phyloP scores from a whole-genome alignment of 2,329 filamentous ascomycete species.

The Pseudogymnoascus pannorum region DNA sequence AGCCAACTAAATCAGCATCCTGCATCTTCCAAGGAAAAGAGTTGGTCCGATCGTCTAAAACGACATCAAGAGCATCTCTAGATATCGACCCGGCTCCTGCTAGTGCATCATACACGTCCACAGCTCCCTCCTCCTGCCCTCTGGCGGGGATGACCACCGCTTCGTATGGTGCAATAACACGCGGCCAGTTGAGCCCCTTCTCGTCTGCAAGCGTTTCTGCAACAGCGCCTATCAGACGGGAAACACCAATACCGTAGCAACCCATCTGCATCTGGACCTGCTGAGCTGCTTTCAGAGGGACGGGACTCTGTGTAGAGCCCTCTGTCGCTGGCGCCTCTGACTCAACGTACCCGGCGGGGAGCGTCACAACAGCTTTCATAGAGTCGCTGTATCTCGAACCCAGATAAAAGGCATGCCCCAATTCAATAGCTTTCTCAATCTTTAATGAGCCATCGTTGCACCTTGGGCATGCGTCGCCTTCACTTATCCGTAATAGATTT shows the following conservation, averaged over 20 bases:
- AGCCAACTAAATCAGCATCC: slow-evolving; percentile 85
- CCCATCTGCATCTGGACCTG: slow-evolving; percentile 75
- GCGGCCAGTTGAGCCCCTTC: slow-evolving; percentile 79
- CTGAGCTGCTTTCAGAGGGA: background rate
- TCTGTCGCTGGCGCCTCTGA: background rate
- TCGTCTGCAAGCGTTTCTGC: slow-evolving; percentile 67
- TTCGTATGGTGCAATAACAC: slow-evolving; percentile 77
- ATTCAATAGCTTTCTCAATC: slow-evolving; percentile 70
- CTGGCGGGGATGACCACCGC: slow-evolving; percentile 55
- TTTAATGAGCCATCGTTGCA: slow-evolving; percentile 58
- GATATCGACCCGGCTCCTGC: slow-evolving; percentile 13
- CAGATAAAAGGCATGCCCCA: slow-evolving; percentile 92
- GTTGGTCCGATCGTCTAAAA: slow-evolving; percentile 66
- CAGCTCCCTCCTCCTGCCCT: slow-evolving; percentile 40
- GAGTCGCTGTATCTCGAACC: slow-evolving; percentile 81
- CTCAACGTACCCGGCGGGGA: slow-evolving; percentile 28
- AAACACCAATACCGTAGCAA: slow-evolving; percentile 91
- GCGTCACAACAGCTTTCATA: slow-evolving; percentile 55
- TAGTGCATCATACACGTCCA: slow-evolving; percentile 58
- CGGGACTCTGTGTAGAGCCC: background rate
- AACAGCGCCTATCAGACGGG: slow-evolving; percentile 79
- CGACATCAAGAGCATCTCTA: slow-evolving; percentile 45
- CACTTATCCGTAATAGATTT: slow-evolving; percentile 56
- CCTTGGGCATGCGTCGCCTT: slow-evolving; percentile 65
- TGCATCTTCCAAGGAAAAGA: slow-evolving; percentile 76